These are phyloP conservation scores for Talaromyces pinophilus DNA, from an alignment of 2,329 filamentous ascomycete species.

Conservation along the genomic window DNA sequence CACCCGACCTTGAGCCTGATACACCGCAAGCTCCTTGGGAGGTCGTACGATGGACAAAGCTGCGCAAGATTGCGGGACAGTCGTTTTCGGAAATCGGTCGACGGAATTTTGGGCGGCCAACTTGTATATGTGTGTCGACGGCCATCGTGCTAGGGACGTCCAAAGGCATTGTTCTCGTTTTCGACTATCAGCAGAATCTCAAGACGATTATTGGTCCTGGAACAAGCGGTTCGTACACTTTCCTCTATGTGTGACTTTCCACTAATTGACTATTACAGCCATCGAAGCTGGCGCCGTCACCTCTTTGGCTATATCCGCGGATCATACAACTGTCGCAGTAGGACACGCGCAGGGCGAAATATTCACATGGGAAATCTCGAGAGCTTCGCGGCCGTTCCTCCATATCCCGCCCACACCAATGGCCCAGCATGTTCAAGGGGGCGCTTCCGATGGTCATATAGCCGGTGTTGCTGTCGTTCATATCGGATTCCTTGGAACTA, in stretches of 20 bases:
- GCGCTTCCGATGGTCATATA: slow-evolving; percentile 74
- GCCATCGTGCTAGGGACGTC: slow-evolving; percentile 88
- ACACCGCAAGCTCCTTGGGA: slow-evolving; percentile 86
- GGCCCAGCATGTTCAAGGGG: slow-evolving; percentile 64
- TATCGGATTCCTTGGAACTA: slow-evolving; percentile 89
- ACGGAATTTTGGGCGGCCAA: slow-evolving; percentile 88
- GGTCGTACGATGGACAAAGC: slow-evolving; percentile 90
- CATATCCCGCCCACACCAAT: slow-evolving; percentile 75
- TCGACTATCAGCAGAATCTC: slow-evolving; percentile 94
- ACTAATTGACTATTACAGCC: slow-evolving; percentile 53
- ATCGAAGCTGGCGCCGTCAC: slow-evolving; percentile 88
- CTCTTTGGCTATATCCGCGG: slow-evolving; percentile 84
- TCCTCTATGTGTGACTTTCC: background rate
- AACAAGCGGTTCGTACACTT: slow-evolving; percentile 68
- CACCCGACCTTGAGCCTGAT: slow-evolving; percentile 65
- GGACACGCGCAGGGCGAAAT: slow-evolving; percentile 89
- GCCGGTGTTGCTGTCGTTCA: slow-evolving; percentile 77
- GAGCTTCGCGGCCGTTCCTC: slow-evolving; percentile 82
- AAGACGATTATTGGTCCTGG: slow-evolving; percentile 92
- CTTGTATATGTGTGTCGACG: slow-evolving; percentile 84
- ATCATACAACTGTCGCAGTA: slow-evolving; percentile 86
- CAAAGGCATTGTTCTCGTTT: slow-evolving; percentile 90
- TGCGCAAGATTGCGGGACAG: slow-evolving; percentile 85
- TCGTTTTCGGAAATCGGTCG: slow-evolving; percentile 90
- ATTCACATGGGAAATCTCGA: slow-evolving; percentile 92